Base-by-base conservation (phyloP, 768 basidiomycete genomes). In the Tylopilus intermedius region DNA sequence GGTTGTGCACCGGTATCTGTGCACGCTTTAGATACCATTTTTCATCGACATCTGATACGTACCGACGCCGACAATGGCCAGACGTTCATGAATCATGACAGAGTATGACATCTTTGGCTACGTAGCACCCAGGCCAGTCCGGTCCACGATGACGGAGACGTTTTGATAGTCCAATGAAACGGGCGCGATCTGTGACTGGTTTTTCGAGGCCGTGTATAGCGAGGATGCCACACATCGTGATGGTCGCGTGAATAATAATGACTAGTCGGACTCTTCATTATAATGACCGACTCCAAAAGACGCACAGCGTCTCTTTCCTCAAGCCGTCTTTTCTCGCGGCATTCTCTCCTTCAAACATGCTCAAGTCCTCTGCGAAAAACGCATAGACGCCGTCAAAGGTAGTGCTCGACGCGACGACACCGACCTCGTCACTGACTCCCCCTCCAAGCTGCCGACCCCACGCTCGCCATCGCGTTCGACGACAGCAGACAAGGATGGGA, bases 61-160 rank as follows among this genome's bases (percentile, higher is more conserved):
- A 95, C 95, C 95, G 58, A 99, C 92, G 63, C 96, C 96, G 52
- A 98, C 96, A 70, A 99, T 89, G 37, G 96, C 96, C 49, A 99
- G 81, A 50, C 96, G 87, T 68, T 99, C 96, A 61, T n/a, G n/a
- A n/a, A n/a, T n/a, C n/a, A n/a, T 99, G 96, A 32, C 90, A 89
- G 57, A 99, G 82, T 53, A 96, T 80, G 39, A 80, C 78, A 47
- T 86, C 78, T 68, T 84, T 82, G 42, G 89, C 90, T 57, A 94
- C 88, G 70, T 83, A 87, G 72, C 91, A 95, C 27, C 96, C 96
- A 13, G 92, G 94, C 96, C 96, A 99, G 72, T 99, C 96, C 10
- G 96, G 96, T 13, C 96, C 96, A 57, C 94, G 85, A 67, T 96
- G 18, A 18, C 18, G 18, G 18, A 18, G 18, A 18, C 18, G 18